Base-by-base conservation (phyloP, 2,329 filamentous ascomycete genomes). In the Coniochaeta sp. region DNA sequence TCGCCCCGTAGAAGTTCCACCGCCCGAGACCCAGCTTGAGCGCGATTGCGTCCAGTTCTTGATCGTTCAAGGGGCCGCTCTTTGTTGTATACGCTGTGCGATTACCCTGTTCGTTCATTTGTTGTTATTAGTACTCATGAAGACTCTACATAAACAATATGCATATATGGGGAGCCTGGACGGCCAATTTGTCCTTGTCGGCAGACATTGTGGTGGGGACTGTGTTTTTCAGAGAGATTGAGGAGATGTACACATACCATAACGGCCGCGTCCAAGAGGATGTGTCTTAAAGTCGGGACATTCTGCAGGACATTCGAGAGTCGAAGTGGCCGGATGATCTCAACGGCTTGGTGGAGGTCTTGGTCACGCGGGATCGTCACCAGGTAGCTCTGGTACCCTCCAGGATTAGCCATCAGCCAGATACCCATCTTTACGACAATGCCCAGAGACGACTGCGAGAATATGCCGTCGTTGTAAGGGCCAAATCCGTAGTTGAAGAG, bases 341-440 rank as follows among this genome's bases (percentile, higher is more conserved):
- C 72, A 34, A 74, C 68, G 12, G 70, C 69, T 6, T 66, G 65
- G 22, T 65, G 62, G 22, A 74, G 65, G 58, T 74, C 72, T 14
- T 70, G 68, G 44, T 74, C 72, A 47, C 65, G 68, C 36, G 69
- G 70, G 59, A 75, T 73, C 0, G 74, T 75, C 59, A 75, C 68
- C 67, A 72, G 70, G 66, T 73, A 76, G 1, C 72, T 68, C 57
- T 74, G 71, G 60, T 73, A 69, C 3, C 64, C 70, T 1, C 68
- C 67, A 1, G 70, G 67, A 34, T 59, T 56, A 7, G 73, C 73
- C 70, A 73, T 74, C 59, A 72, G 62, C 57, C 44, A 50, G 59
- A 83, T 74, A 0, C 81, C 81, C 74, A 84, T 79, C 67, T 84
- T 83, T 3, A 78, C 79, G 7, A 82, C 77, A 38, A 83, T 79